Percentiles rank a stretch among this genome's conserved stretches.
These are phyloP conservation scores for Eucalyptus victrix DNA, from an alignment of 345 rosid species.

Conservation along the genomic window DNA sequence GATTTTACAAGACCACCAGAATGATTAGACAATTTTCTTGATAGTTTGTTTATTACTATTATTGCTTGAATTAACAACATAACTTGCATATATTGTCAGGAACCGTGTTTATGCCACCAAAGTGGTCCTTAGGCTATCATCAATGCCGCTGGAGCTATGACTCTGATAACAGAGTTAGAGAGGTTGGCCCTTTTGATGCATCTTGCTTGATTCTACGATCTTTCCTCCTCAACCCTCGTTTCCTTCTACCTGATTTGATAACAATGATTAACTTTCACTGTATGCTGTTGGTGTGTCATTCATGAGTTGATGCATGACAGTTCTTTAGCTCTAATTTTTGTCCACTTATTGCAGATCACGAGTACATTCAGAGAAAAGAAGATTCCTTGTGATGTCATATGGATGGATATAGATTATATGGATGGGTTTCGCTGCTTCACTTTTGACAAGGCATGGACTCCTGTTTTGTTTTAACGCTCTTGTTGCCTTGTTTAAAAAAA, in stretches of 20 bases:
- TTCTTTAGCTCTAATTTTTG: neutral
- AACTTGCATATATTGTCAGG: slow-evolving; percentile 18
- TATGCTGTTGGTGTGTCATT: neutral
- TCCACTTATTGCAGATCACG: slow-evolving; percentile 31
- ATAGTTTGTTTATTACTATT: neutral
- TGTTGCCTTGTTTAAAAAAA: neutral
- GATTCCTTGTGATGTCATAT: slow-evolving; percentile 82
- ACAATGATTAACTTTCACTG: neutral
- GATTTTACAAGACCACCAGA: neutral
- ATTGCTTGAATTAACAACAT: neutral
- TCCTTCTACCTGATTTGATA: neutral
- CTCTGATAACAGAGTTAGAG: slow-evolving; percentile 64
- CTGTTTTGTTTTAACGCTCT: neutral
- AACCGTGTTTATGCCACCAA: slow-evolving; percentile 88
- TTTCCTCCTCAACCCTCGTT: neutral
- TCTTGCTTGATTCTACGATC: neutral
- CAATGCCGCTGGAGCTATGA: slow-evolving; percentile 95
- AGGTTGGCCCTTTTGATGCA: slow-evolving; percentile 29
- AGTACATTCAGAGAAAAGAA: slow-evolving; percentile 68
- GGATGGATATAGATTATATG: slow-evolving; percentile 99
- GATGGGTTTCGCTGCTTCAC: slow-evolving; percentile 97
- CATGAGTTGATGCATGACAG: neutral
- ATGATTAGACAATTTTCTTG: neutral
- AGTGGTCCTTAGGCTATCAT: slow-evolving; percentile 94
- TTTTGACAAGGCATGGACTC: slow-evolving; percentile 55